Evolutionary conservation across 2,329 filamentous ascomycete species (phyloP), one percentile per base, ranked within the genome.

Genomic region (Seiridium cupressi): DNA sequence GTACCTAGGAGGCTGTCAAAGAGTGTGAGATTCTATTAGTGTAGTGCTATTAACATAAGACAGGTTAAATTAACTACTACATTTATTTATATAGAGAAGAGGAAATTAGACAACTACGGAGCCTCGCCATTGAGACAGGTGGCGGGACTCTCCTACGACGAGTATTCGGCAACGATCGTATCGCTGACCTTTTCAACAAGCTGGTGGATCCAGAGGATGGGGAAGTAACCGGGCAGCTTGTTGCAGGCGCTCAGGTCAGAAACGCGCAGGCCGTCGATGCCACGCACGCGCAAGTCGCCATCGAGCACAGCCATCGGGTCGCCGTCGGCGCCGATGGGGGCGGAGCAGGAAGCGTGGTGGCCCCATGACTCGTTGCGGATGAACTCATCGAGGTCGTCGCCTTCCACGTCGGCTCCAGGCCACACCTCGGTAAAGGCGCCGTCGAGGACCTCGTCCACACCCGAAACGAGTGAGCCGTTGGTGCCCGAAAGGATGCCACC

Each of bases 161-260:
- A 55, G 53, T 55, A 55, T 18, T 55, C 60, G 9, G 38, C 60
- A 32, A 61, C 38, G 40, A 86, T 84, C 13, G 77, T 78, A 70
- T 84, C 83, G 7, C 81, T 80, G 35, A 84, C 84, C 75, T 87
- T 87, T 74, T 86, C 84, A 34, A 77, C 78, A 18, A 85, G 72
- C 76, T 86, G 82, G 66, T 82, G 85, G 1, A 78, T 79, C 2
- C 83, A 76, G 1, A 81, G 62, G 0, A 76, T 73, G 51, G 79
- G 77, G 65, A 81, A 85, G 5, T 77, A 78, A 4, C 84, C 84
- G 1, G 73, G 72, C 18, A 70, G 81, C 59, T 76, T 76, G 3
- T 84, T 83, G 60, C 84, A 87, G 4, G 81, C 74, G n/a, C 77
- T 81, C 0, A 83, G 85, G 73, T 88, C 86, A 1, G 88, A 85